Evolutionary conservation across 257 asterid genomes (phyloP).

Genomic region (Eustoma russellianum): DNA sequence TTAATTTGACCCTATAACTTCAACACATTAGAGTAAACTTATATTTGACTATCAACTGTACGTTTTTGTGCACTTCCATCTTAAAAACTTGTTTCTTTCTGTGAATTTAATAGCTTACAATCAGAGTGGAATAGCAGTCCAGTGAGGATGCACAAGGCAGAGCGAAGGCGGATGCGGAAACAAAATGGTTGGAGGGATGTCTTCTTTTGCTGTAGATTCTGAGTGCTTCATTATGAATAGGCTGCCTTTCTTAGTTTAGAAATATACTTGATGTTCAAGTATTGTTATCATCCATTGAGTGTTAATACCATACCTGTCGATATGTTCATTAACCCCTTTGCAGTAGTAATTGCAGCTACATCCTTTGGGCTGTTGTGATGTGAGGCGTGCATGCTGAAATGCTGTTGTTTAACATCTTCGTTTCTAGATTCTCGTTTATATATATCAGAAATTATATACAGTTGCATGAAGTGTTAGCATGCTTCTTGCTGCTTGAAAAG

Average conservation of each 20-base stretch:
- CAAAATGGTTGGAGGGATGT: constrained; percentile 73
- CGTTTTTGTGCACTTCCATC: not conserved
- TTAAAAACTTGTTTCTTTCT: not conserved
- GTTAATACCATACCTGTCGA: constrained; percentile 42
- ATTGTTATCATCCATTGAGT: constrained; percentile 10
- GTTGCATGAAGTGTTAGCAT: not conserved
- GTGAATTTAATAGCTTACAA: constrained; percentile 44
- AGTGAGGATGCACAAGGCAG: constrained; percentile 80
- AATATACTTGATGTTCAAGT: constrained; percentile 24
- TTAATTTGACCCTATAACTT: no score
- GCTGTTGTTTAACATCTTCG: constrained; percentile 6
- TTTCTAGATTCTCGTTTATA: no score
- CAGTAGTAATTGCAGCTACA: constrained; percentile 18
- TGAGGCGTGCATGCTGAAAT: constrained; percentile 15
- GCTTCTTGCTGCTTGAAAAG: no score
- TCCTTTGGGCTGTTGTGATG: constrained; percentile 24
- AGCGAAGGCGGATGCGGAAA: constrained; percentile 46
- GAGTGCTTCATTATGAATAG: constrained; percentile 18
- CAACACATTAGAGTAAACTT: no score
- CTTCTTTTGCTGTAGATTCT: constrained; percentile 84
- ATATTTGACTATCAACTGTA: no score
- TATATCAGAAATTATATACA: not conserved
- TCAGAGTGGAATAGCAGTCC: constrained; percentile 94
- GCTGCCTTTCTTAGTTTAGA: constrained; percentile 20
- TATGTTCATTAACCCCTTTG: constrained; percentile 24